phyloP scores from a whole-genome alignment of 2,329 filamentous ascomycete genomes.

The Periglandula ipomoeae region DNA sequence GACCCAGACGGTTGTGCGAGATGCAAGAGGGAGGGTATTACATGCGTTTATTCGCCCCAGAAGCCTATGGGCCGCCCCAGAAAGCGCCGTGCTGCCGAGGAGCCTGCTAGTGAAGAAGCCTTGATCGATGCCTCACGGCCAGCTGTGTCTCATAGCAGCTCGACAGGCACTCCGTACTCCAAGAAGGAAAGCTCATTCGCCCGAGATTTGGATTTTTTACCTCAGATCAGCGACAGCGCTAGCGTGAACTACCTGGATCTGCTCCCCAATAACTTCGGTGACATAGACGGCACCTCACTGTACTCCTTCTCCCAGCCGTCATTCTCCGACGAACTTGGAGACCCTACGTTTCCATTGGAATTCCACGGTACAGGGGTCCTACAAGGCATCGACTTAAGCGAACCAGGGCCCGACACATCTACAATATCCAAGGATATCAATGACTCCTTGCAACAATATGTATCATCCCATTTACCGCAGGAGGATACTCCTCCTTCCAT shows the following conservation, averaged over 20 bases:
- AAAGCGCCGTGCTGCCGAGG: constrained; percentile 39
- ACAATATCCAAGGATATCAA: constrained; percentile 21
- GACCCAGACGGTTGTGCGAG: constrained; percentile 49
- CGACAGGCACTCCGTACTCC: not conserved
- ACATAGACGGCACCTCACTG: constrained; percentile 11
- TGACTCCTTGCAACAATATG: constrained; percentile 18
- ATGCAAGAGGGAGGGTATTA: constrained; percentile 46
- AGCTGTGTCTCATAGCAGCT: not conserved
- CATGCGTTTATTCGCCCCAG: constrained; percentile 53
- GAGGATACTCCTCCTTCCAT: constrained; percentile 13
- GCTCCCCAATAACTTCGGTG: constrained; percentile 18
- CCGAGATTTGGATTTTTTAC: constrained; percentile 26
- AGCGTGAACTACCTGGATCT: constrained; percentile 28
- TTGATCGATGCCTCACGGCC: not conserved
- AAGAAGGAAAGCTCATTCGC: not conserved
- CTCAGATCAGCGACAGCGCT: constrained; percentile 17
- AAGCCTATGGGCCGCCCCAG: constrained; percentile 59
- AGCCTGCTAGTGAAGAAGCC: constrained; percentile 1
- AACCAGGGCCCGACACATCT: constrained; percentile 17
- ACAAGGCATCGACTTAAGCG: constrained; percentile 23
- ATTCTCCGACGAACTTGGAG: constrained; percentile 5
- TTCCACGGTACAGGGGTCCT: constrained; percentile 21
- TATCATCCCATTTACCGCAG: constrained; percentile 14
- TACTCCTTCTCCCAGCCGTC: constrained; percentile 3
- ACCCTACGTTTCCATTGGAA: constrained; percentile 8